Evolutionary conservation across 176 grass and related monocot genomes (phyloP).

Genomic region (Aegilops speltoides): DNA sequence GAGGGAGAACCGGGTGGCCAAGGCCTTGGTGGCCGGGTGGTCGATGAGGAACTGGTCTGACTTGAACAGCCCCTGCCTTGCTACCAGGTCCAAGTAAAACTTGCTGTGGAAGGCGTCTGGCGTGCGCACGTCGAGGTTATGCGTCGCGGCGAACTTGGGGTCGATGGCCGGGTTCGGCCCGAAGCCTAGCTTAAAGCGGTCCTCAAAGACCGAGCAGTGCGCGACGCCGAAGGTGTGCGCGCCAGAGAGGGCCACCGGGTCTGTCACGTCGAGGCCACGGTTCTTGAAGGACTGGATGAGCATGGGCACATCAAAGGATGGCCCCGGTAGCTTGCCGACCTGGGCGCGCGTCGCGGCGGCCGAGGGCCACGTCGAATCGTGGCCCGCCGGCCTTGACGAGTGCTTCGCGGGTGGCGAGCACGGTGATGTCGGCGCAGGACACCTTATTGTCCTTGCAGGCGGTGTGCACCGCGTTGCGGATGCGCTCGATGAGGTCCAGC

Average conservation of each 20-base stretch:
- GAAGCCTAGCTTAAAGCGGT: not conserved
- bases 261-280: conserved; percentile 17
- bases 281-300: conserved; percentile 10
- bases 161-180: conserved; percentile 25
- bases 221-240: conserved; percentile 53
- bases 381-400: conserved; percentile 39
- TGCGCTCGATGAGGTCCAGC: conserved; percentile 36
- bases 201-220: conserved; percentile 34
- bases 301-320: not conserved
- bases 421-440: conserved; percentile 55
- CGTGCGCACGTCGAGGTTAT: conserved; percentile 32
- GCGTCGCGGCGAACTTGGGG: not conserved
- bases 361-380: conserved; percentile 28
- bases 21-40: conserved; percentile 15
- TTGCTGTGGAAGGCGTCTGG: conserved; percentile 51
- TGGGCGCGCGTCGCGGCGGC: conserved; percentile 22
- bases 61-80: conserved; percentile 30
- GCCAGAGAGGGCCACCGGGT: conserved; percentile 65
- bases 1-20: conserved; percentile 24
- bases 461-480: conserved; percentile 23
- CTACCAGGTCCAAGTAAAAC: conserved; percentile 50
- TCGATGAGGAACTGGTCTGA: conserved; percentile 42
- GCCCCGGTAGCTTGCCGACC: conserved; percentile 1
- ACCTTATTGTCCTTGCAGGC: conserved; percentile 30
- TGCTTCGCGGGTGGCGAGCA: conserved; percentile 44